Percentiles rank a stretch among this genome's conserved stretches.
Evolutionary conservation across 345 rosid genomes (phyloP).

Genomic region (Stellera chamaejasme): DNA sequence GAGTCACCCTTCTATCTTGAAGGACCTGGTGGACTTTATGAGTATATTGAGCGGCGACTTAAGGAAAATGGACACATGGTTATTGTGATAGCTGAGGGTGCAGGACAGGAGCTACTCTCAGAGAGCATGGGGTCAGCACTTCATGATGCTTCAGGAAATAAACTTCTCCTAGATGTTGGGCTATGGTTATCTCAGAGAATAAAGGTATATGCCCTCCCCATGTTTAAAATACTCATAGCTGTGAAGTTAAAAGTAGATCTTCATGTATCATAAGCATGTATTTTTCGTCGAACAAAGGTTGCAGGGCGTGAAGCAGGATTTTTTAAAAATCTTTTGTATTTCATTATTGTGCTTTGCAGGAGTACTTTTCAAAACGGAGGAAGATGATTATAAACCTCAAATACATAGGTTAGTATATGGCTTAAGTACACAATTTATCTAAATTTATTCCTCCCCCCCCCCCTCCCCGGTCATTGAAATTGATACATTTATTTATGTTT

Average conservation of each 20-base stretch:
- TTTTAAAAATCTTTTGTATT: background rate
- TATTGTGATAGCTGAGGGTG: constrained; percentile 57
- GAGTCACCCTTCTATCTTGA: constrained; percentile 64
- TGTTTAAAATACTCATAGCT: no score
- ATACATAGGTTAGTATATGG: constrained; percentile 36
- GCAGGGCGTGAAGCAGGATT: background rate
- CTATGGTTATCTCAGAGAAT: constrained; percentile 50
- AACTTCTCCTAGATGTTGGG: constrained; percentile 46
- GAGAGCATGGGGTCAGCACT: constrained; percentile 13
- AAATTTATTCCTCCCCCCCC: background rate
- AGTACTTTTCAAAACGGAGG: constrained; percentile 29
- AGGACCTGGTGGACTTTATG: constrained; percentile 50
- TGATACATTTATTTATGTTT: no score
- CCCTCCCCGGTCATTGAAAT: background rate
- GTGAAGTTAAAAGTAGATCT: no score
- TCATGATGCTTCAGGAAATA: constrained; percentile 56
- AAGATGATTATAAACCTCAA: constrained; percentile 53
- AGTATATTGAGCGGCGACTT: constrained; percentile 31
- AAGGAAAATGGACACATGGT: constrained; percentile 60
- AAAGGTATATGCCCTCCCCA: constrained; percentile 22
- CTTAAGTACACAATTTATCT: background rate
- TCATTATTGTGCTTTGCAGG: constrained; percentile 25
- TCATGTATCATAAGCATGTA: background rate
- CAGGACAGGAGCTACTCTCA: constrained; percentile 55
- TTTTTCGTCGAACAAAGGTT: background rate